phyloP scores from a whole-genome alignment of 2,329 filamentous ascomycete species.

The Paraphaeosphaeria sporulosa region DNA sequence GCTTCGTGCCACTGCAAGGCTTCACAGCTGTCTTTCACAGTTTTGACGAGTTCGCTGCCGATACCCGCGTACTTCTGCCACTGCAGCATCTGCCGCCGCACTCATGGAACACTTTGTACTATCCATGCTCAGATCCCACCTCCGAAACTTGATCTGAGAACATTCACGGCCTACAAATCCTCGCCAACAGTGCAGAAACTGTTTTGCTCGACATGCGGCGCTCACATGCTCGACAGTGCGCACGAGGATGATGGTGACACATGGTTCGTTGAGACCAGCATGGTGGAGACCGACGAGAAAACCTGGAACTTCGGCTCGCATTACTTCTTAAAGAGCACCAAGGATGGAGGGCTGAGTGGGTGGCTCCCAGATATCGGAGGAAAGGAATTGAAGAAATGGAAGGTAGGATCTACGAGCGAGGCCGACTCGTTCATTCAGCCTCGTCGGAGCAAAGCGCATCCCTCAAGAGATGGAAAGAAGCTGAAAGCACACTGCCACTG shows the following conservation, averaged over 20 bases:
- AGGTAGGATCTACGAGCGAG: conserved; percentile 12
- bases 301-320: conserved; percentile 41
- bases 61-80: conserved; percentile 58
- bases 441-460: conserved; percentile 1
- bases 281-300: conserved; percentile 40
- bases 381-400: conserved; percentile 37
- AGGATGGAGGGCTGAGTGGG: conserved; percentile 48
- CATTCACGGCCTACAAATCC: conserved; percentile 54
- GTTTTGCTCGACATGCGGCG: conserved; percentile 61
- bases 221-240: conserved; percentile 44
- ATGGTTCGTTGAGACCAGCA: conserved; percentile 41
- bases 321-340: conserved; percentile 42
- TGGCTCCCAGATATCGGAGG: conserved; percentile 39
- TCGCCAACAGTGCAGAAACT: conserved; percentile 54
- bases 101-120: conserved; percentile 56
- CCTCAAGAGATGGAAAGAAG: conserved; percentile 23
- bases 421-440: conserved; percentile 1
- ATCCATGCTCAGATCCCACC: conserved; percentile 54
- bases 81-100: conserved; percentile 59
- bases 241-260: conserved; percentile 14
- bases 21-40: conserved; percentile 44
- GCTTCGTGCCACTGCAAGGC: conserved; percentile 22
- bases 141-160: conserved; percentile 41
- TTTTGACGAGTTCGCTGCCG: conserved; percentile 47
- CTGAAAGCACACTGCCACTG: conserved; percentile 63